Conservation (phyloP, 2,329 filamentous ascomycete genomes). For the Apiospora aurea region DNA sequence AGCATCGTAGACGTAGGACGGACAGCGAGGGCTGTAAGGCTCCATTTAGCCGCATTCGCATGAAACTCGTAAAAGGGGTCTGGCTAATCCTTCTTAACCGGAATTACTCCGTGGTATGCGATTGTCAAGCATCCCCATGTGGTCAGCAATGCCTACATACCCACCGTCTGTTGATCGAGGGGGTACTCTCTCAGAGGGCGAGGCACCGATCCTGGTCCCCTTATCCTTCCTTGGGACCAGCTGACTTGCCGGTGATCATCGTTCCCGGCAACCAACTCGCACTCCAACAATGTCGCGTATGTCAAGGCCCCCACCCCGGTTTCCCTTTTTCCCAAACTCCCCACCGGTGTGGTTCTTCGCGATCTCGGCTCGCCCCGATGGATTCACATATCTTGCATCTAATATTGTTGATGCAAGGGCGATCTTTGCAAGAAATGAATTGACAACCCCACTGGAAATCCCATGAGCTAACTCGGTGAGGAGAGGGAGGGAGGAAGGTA, state of each 20-base stretch:
- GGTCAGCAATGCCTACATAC: not conserved
- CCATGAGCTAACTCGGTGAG: not conserved
- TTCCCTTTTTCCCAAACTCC: not conserved
- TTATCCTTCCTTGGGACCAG: not conserved
- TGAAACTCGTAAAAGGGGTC: not conserved
- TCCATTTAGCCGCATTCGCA: not conserved
- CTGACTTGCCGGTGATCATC: not conserved
- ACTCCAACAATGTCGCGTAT: not conserved
- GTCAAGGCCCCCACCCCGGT: not conserved
- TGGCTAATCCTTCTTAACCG: too few species aligned
- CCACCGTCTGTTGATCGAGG: not conserved
- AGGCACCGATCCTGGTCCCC: not conserved
- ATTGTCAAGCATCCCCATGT: not conserved
- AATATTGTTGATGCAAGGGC: constrained; percentile 1
- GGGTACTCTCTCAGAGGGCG: not conserved
- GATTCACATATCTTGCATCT: constrained; percentile 21
- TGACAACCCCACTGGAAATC: not conserved
- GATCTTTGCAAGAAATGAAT: constrained; percentile 10
- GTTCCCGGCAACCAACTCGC: not conserved
- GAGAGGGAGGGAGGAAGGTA: not conserved
- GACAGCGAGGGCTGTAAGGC: not conserved
- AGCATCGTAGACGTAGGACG: not conserved
- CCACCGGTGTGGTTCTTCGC: not conserved
- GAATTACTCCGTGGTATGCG: not conserved
- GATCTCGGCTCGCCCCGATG: constrained; percentile 12